Percentiles rank a stretch among this genome's conserved stretches.
phyloP scores from a whole-genome alignment of 306 rosid species.

The Quercus dentata region DNA sequence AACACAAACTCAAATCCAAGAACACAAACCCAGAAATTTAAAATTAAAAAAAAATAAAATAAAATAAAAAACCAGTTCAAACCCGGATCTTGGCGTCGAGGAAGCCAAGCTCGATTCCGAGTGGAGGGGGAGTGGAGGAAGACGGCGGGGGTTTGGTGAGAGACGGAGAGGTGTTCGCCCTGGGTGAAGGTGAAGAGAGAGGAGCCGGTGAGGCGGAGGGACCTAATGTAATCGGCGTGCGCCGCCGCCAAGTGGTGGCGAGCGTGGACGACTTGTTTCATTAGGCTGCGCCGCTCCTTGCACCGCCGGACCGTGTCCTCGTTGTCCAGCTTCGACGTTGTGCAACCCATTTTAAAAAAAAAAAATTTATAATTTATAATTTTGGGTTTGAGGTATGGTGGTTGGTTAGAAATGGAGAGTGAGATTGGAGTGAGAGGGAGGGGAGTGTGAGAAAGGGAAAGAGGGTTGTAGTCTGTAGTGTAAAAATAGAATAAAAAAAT shows the following conservation, averaged over 20 bases:
- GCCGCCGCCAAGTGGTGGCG: constrained; percentile 97
- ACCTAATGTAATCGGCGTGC: constrained; percentile 90
- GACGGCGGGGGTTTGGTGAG: constrained; percentile 81
- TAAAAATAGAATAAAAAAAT: not conserved
- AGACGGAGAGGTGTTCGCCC: constrained; percentile 72
- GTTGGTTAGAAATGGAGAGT: not conserved
- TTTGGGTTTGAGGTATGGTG: not conserved
- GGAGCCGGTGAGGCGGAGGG: constrained; percentile 83
- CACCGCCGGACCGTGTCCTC: constrained; percentile 94
- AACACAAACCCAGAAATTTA: too few relatives aligned
- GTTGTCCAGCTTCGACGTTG: constrained; percentile 85
- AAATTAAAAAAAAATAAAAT: too few relatives aligned
- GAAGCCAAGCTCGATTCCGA: not conserved
- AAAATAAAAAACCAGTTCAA: too few relatives aligned
- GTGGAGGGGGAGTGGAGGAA: constrained; percentile 48
- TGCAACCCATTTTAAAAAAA: constrained; percentile 57
- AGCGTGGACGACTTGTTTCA: constrained; percentile 76
- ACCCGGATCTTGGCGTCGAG: too few relatives aligned
- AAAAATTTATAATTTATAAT: not conserved
- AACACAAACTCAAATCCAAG: too few relatives aligned
- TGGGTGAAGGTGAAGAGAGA: constrained; percentile 68
- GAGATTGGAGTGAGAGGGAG: not conserved
- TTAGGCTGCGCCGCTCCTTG: constrained; percentile 91
- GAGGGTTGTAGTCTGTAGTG: not conserved
- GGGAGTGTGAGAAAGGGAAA: not conserved